Base-by-base conservation (phyloP, 2,329 filamentous ascomycete genomes). In the Cryphonectria carpinicola region DNA sequence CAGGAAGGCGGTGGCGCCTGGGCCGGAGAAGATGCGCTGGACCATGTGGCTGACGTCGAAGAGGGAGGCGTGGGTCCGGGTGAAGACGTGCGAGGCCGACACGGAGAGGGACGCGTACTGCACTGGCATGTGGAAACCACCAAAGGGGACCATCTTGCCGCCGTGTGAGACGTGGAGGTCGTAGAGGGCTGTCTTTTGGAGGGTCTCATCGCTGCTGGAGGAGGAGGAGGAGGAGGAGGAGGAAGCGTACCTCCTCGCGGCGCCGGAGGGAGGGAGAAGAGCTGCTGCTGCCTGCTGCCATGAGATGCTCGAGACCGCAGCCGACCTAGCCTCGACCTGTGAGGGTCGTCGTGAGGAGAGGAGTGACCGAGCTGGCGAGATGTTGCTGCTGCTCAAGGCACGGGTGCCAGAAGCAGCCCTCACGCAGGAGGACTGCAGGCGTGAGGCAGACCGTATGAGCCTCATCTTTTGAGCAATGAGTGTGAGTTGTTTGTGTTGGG, bases 21-120 rank as follows among this genome's bases (percentile, higher is more conserved):
- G 89, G 0, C 96, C 96, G 66, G 89, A 89, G 79, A 99, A 90
- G 75, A 90, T 88, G 81, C 97, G 94, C 83, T 97, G 95, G 73
- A 92, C 94, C 95, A 98, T 98, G 84, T 98, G 96, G 80, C 92
- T 92, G 68, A 98, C 96, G 81, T 99, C 96, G 79, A 99, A 99
- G 74, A 99, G 84, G 74, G 94, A 97, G 70, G 93, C 92, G 81
- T 95, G 92, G 76, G 90, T 87, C 68, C 96, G 90, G 22, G 96
- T 98, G 87, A 95, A 98, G 76, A 90, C 87, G 84, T 98, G 96
- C 67, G 94, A 97, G 72, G 94, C 93, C 75, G 89, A 87, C 74
- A 98, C 92, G 75, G 92, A 91, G 74, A 93, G 86, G 74, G 90
- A 88, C 46, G 86, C 82, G 84, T 98, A 99, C 81, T 96, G 92